Evolutionary conservation across 2,329 filamentous ascomycete species (phyloP), one percentile per base, ranked within the genome.

Genomic region (Calonectria pteridis): DNA sequence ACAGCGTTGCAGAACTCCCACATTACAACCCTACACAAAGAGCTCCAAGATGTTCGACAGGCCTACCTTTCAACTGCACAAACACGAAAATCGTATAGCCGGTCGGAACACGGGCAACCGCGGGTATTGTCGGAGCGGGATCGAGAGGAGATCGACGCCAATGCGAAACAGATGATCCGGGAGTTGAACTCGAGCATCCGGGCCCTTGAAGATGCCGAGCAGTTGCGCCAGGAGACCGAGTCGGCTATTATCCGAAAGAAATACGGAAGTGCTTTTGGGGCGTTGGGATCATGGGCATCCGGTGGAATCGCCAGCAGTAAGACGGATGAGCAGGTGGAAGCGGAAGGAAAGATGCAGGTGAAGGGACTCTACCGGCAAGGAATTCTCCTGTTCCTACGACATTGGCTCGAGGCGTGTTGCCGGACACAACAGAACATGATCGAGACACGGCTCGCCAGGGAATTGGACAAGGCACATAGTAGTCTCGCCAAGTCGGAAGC

Each of bases 371-470:
- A 98, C 77, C 88, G 96, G 67, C 96, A 98, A 80, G 93, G 93
- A 76, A 92, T 99, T 58, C 86, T 98, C 14, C 96, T 94, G 93
- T 96, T 93, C 78, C 83, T 99, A 80, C 89, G 94, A 76, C 90
- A 93, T 81, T 90, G 92, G 80, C 85, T 98, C 75, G 94, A 97
- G 85, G 89, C 91, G 77, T 95, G 93, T 71, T 93, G 94, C 51
- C 89, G 91, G 79, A 92, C 93, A 76, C 96, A 98, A 87, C 92
- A 95, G 79, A 91, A 90, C 65, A 98, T 98, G 95, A 98, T 98
- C 89, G 96, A 98, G 86, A 94, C 94, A 81, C 88, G 97, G 79
- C 88, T 98, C 77, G 92, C 92, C 81, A 89, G 97, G 69, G 95
- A 97, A 83, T 89, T 96, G 84, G 96, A 98, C 86, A 97, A 94